Evolutionary conservation across 2,329 filamentous ascomycete species (phyloP), one percentile per base, ranked within the genome.

Genomic region (Ophiosphaerella herpotricha): DNA sequence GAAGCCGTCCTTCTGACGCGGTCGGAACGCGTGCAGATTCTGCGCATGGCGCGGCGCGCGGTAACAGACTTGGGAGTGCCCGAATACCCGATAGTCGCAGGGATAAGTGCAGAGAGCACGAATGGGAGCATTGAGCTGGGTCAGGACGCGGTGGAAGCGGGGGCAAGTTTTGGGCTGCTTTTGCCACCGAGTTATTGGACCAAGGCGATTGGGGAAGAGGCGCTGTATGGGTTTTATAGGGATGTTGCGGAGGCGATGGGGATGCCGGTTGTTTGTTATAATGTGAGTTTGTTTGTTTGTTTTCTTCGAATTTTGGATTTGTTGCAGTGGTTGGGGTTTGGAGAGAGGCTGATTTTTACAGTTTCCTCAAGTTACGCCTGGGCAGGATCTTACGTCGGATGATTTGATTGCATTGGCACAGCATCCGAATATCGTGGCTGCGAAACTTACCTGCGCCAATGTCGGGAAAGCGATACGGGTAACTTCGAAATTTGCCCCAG

Each of bases 311-410:
- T 42, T 14, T 26, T 26, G 7, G 12, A 34, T 32, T 21, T 21
- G 18, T 21, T 21, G 18, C 18, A 21, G 4, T 21, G 18, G 2
- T 4, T 21, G 18, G 18, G 18, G 18, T 21, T 21, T 21, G 4
- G 18, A 21, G 18, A 21, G 18, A 21, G 18, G 18, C 18, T 21
- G 18, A 21, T 21, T 21, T 21, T 45, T 12, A 14, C 47, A 56
- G 38, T 89, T 88, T 72, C 86, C 86, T 0, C 83, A 77, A 11
- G 85, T 89, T 16, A 87, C 83, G 63, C 86, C 86, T 55, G 86
- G 86, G 21, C 75, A 89, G 3, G 86, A 89, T 65, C 75, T 89
- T 21, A 85, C 88, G 68, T 86, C 84, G 2, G 85, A 83, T 42
- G 79, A 79, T 0, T 84, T 89, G 39, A 74, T 80, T 1, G 69